Percentiles rank a stretch among this genome's conserved stretches.
Evolutionary conservation across 352 stramenopile species (phyloP).

Genomic region (Phytophthora capsici): DNA sequence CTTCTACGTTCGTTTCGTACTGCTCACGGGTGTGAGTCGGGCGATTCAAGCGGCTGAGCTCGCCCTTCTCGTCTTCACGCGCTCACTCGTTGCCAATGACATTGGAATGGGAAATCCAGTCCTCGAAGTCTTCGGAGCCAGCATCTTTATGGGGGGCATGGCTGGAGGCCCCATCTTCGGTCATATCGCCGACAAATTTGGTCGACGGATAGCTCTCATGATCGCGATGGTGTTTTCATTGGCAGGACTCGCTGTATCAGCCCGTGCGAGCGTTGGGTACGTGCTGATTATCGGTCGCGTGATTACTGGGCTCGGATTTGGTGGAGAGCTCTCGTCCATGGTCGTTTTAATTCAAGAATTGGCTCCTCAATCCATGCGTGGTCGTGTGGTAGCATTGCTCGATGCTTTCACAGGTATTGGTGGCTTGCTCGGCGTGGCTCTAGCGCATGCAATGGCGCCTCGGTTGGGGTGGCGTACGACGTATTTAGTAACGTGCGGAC

Average conservation of each 20-base stretch:
- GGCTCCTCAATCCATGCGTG: constrained; percentile 31
- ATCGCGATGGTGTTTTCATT: constrained; percentile 41
- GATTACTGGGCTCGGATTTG: constrained; percentile 41
- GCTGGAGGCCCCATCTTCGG: constrained; percentile 44
- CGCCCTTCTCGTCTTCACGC: constrained; percentile 47
- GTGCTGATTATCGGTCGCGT: constrained; percentile 44
- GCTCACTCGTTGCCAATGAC: constrained; percentile 33
- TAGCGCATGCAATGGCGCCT: constrained; percentile 38
- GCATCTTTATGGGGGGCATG: constrained; percentile 36
- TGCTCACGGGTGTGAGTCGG: constrained; percentile 42
- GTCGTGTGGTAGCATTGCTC: constrained; percentile 42
- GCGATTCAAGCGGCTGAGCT: constrained; percentile 49
- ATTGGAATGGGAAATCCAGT: constrained; percentile 34
- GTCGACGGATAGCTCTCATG: constrained; percentile 37
- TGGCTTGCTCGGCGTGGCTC: constrained; percentile 36
- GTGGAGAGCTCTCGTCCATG: constrained; percentile 42
- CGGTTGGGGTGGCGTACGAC: constrained; percentile 42
- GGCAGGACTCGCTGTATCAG: constrained; percentile 35
- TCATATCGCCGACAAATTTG: constrained; percentile 38
- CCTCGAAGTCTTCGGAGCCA: constrained; percentile 37
- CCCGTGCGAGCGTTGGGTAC: constrained; percentile 20
- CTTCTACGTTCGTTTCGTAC: constrained; percentile 45
- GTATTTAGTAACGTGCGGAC: constrained; percentile 29
- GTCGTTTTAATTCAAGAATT: constrained; percentile 48
- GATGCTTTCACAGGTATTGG: constrained; percentile 50